Conservation (phyloP, 176 grass and related monocot genomes). For the Bromus sterilis region DNA sequence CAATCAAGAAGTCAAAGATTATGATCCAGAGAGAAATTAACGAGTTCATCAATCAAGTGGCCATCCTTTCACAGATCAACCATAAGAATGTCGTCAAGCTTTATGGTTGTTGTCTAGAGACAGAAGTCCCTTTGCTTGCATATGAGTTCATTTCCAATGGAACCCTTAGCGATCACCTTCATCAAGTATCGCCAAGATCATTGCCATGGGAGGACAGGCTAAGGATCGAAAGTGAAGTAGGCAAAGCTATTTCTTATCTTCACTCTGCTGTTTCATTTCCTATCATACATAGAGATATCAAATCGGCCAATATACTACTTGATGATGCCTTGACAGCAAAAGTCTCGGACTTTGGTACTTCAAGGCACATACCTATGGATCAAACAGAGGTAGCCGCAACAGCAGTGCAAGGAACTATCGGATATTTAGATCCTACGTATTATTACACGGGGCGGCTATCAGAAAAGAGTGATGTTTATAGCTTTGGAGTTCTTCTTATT, state of each 20-base stretch:
- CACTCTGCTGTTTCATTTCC: background rate
- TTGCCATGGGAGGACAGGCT: background rate
- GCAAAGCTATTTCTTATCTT: background rate
- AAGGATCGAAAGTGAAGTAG: background rate
- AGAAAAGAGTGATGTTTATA: constrained; percentile 46
- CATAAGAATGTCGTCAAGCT: constrained; percentile 37
- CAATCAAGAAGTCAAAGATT: constrained; percentile 49
- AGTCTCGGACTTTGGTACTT: constrained; percentile 21
- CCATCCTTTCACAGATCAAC: constrained; percentile 45
- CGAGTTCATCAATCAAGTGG: constrained; percentile 48
- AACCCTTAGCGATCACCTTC: constrained; percentile 32
- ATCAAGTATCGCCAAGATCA: background rate
- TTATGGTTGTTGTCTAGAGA: too few species aligned
- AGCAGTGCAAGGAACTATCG: too few species aligned
- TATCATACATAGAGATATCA: background rate
- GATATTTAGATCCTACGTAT: constrained; percentile 32
- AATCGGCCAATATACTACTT: background rate
- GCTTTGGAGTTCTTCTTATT: constrained; percentile 17
- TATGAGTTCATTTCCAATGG: constrained; percentile 56
- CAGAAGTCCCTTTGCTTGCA: constrained; percentile 35
- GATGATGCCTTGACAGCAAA: constrained; percentile 13
- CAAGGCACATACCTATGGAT: constrained; percentile 16
- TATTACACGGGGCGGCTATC: constrained; percentile 35
- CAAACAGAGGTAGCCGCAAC: constrained; percentile 21
- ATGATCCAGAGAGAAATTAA: constrained; percentile 34